Evolutionary conservation across 352 stramenopile species (phyloP).

Genomic region (Phytophthora agathidicida): DNA sequence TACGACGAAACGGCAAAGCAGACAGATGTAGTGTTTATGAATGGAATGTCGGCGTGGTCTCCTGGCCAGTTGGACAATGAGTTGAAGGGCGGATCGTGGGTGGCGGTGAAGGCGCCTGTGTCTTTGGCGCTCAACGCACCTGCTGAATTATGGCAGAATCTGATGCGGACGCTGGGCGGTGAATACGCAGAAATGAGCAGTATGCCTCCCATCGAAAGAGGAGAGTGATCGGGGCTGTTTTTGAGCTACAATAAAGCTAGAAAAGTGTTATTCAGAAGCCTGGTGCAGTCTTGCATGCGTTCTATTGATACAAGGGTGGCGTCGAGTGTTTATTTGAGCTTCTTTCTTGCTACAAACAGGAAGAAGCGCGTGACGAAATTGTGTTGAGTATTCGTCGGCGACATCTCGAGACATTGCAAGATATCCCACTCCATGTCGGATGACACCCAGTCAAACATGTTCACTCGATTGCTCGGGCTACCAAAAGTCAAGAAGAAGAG

Average conservation of each 20-base stretch:
- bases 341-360: slow-evolving; percentile 59
- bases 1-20: slow-evolving; percentile 57
- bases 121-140: slow-evolving; percentile 70
- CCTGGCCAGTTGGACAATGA: slow-evolving; percentile 73
- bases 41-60: slow-evolving; percentile 75
- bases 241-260: slow-evolving; percentile 26
- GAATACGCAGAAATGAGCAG: slow-evolving; percentile 78
- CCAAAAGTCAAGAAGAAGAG: slow-evolving; percentile 60
- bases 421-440: slow-evolving; percentile 52
- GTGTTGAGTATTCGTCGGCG: slow-evolving; percentile 29
- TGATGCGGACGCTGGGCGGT: slow-evolving; percentile 70
- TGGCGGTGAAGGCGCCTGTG: slow-evolving; percentile 75
- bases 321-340: slow-evolving; percentile 21
- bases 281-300: slow-evolving; percentile 12
- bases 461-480: slow-evolving; percentile 54
- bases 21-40: slow-evolving; percentile 81
- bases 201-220: slow-evolving; percentile 63
- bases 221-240: slow-evolving; percentile 20
- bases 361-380: slow-evolving; percentile 55
- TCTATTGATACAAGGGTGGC: slow-evolving; percentile 26
- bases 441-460: slow-evolving; percentile 54
- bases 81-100: slow-evolving; percentile 72
- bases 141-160: slow-evolving; percentile 67
- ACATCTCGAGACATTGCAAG: slow-evolving; percentile 61
- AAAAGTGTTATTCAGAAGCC: slow-evolving; percentile 13